These are phyloP conservation scores for Crithidia sp. DNA, from an alignment of 208 protist genomes.

Conservation along the genomic window DNA sequence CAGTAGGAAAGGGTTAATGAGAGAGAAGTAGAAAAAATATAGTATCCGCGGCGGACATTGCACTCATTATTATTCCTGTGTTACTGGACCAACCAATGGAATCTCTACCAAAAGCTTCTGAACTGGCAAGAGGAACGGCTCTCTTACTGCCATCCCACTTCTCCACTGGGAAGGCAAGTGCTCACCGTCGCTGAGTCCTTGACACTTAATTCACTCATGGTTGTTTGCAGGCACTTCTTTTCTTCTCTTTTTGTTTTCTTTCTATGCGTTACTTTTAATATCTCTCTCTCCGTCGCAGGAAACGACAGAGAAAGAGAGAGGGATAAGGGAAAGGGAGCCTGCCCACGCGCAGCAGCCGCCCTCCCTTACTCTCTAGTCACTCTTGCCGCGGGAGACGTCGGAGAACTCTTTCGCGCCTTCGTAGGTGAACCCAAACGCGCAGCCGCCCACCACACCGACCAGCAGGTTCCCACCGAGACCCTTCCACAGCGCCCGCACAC, in stretches of 20 bases:
- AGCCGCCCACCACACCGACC: slow-evolving; percentile 64
- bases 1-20: background rate
- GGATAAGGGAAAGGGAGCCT: too few species aligned
- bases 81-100: too few species aligned
- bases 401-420: slow-evolving; percentile 83
- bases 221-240: background rate
- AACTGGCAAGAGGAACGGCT: too few species aligned
- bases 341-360: background rate
- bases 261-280: background rate
- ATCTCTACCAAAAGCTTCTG: too few species aligned
- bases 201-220: too few species aligned
- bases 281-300: background rate
- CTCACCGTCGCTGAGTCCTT: too few species aligned
- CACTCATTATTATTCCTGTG: too few species aligned
- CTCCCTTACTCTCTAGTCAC: background rate
- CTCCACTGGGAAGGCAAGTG: too few species aligned
- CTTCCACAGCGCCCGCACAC: slow-evolving; percentile 67
- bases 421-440: slow-evolving; percentile 80
- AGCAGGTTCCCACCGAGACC: slow-evolving; percentile 75
- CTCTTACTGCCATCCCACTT: too few species aligned
- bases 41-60: background rate
- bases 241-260: background rate
- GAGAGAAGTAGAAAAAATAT: background rate
- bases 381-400: slow-evolving; percentile 39
- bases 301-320: too few species aligned